phyloP scores from a whole-genome alignment of 1,284 basidiomycete species.

The Moesziomyces parantarcticus region DNA sequence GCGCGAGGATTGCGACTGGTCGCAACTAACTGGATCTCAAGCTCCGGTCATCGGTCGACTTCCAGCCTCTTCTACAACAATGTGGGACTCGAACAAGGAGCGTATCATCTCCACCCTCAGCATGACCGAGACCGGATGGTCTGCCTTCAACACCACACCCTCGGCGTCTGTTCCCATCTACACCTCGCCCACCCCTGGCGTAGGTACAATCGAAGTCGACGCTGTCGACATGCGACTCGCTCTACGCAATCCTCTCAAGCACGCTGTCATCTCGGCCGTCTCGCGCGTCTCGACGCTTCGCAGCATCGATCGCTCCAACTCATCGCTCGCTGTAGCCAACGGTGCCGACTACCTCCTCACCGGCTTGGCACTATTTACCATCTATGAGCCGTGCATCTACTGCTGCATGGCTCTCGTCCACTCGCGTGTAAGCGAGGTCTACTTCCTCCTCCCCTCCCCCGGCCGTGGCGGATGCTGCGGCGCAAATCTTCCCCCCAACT shows the following conservation, averaged over 20 bases:
- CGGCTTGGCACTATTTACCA: slow-evolving; percentile 55
- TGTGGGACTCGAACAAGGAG: not conserved
- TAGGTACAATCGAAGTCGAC: slow-evolving; percentile 45
- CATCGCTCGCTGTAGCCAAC: slow-evolving; percentile 21
- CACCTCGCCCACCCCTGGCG: slow-evolving; percentile 1
- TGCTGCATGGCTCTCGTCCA: slow-evolving; percentile 66
- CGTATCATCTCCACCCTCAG: slow-evolving; percentile 6
- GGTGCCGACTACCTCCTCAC: slow-evolving; percentile 65
- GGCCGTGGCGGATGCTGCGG: slow-evolving; percentile 62
- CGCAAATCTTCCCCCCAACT: slow-evolving; percentile 4
- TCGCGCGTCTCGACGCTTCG: slow-evolving; percentile 21
- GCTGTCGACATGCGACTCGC: slow-evolving; percentile 52
- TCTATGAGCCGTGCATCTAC: slow-evolving; percentile 65
- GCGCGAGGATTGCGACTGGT: slow-evolving; percentile 29
- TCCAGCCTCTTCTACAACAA: not conserved
- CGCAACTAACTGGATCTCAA: slow-evolving; percentile 3
- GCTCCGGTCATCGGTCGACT: slow-evolving; percentile 29
- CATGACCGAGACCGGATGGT: slow-evolving; percentile 24
- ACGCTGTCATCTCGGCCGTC: slow-evolving; percentile 46
- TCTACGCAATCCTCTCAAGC: slow-evolving; percentile 59
- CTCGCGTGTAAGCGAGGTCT: slow-evolving; percentile 56
- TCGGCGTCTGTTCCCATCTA: not conserved
- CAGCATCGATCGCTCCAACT: slow-evolving; percentile 11
- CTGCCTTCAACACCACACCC: slow-evolving; percentile 1
- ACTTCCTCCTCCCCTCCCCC: slow-evolving; percentile 57